phyloP scores from a whole-genome alignment of 257 asterid genomes.

The Plantago elongata region DNA sequence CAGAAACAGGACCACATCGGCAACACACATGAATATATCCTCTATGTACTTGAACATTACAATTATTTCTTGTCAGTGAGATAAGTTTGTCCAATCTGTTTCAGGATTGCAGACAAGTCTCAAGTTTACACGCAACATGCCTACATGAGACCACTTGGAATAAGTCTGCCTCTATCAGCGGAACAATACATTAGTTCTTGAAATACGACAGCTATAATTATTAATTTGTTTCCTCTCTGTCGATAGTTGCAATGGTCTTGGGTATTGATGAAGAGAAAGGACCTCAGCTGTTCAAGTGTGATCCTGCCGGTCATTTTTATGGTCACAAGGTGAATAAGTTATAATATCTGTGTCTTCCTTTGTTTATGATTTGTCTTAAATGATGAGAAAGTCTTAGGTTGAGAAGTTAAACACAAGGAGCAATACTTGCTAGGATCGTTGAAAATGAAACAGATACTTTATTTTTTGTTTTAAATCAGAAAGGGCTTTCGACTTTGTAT shows the following conservation, averaged over 20 bases:
- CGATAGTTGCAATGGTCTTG: constrained; percentile 86
- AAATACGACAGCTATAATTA: not conserved
- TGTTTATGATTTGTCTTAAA: not conserved
- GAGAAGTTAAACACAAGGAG: too few species aligned
- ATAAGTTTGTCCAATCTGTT: constrained; percentile 18
- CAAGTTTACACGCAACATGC: constrained; percentile 99
- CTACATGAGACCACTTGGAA: constrained; percentile 99
- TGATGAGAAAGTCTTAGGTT: not conserved
- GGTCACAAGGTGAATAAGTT: constrained; percentile 79
- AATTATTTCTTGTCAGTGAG: not conserved
- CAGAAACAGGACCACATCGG: too few species aligned
- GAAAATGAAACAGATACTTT: too few species aligned
- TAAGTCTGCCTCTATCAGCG: constrained; percentile 50
- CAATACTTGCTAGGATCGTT: too few species aligned
- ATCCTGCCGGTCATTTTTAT: constrained; percentile 98
- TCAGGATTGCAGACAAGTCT: constrained; percentile 99
- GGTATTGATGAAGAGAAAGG: constrained; percentile 95
- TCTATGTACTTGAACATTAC: too few species aligned
- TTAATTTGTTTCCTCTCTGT: not conserved
- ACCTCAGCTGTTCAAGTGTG: constrained; percentile 97
- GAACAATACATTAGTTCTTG: not conserved
- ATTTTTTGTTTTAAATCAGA: too few species aligned
- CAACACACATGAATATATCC: too few species aligned
- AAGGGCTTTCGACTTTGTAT: too few species aligned
- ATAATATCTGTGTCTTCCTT: not conserved